phyloP scores from a whole-genome alignment of 805 yeast species.

The Torulaspora franciscae region DNA sequence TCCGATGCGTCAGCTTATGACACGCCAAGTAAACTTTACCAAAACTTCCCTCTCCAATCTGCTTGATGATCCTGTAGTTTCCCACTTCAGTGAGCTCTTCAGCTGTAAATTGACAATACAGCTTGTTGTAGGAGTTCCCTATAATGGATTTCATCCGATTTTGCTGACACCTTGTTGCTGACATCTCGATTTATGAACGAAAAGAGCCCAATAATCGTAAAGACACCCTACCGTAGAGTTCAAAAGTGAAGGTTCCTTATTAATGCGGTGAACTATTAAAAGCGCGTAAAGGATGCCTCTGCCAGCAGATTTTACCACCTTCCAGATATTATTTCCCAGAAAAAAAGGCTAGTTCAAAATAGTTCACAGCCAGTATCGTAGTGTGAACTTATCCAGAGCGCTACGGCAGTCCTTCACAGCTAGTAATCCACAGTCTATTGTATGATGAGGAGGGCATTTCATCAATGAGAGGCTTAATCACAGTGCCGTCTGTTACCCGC shows the following conservation, averaged over 20 bases:
- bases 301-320: neutral
- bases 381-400: neutral
- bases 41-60: slow-evolving; percentile 88
- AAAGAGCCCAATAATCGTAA: neutral
- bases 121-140: slow-evolving; percentile 60
- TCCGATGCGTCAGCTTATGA: slow-evolving; percentile 68
- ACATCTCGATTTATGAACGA: neutral
- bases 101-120: slow-evolving; percentile 45
- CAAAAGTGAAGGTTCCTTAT: neutral
- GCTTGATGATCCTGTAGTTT: slow-evolving; percentile 64
- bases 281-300: neutral
- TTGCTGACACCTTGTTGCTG: slow-evolving; percentile 28
- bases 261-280: neutral
- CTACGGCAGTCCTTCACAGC: neutral
- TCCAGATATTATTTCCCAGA: neutral
- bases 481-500: neutral
- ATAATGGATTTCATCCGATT: slow-evolving; percentile 38
- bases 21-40: slow-evolving; percentile 86
- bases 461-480: neutral
- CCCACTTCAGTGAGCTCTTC: slow-evolving; percentile 65
- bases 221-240: neutral
- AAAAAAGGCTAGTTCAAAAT: neutral
- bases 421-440: neutral
- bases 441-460: neutral
- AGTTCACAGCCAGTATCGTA: neutral